Evolutionary conservation across 352 stramenopile species (phyloP), one percentile per base, ranked within the genome.

Genomic region (Phytophthora vignae): DNA sequence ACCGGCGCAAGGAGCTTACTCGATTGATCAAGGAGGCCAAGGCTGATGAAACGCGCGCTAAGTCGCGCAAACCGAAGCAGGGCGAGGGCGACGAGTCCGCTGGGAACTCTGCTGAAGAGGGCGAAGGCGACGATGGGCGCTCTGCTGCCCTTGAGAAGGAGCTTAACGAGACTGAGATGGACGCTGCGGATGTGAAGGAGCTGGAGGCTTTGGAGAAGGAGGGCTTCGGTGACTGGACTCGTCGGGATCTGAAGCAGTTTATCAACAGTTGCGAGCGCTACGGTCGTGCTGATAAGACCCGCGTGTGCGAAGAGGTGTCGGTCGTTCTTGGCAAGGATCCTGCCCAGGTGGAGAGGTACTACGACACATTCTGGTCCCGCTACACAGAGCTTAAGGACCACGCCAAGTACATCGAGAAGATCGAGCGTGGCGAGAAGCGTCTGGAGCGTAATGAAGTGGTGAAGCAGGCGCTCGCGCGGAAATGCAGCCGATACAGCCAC

Each of bases 341-440:
- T 21, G 79, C 73, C 9, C 94, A 99, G 67, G 94, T 99, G 36
- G 85, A 96, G 66, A 86, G 88, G 15, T 99, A 99, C 78, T 99
- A 98, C 76, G 85, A 97, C 14, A 96, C 93, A 6, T 99, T 99
- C 65, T 99, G 95, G 96, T 87, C 88, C 54, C 91, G 98, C 15
- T 99, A 97, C 77, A 80, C 84, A 17, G 93, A 99, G 73, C 88
- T 99, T 19, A 83, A 94, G 64, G 97, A 99, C 68, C 76, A 95
- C 64, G 69, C 80, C 21, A 98, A 96, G 74, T 93, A 95, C 71
- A 90, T 99, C 42, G 97, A 99, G 63, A 97, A 96, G 64, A 99
- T 99, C 71, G 96, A 99, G 73, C 96, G 95, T 40, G 97, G 97
- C 6, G 98, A 99, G 76, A 98, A 98, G 74, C 98, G 98, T 31